A percentile compares a stretch with the other conserved stretches of the same genome.
phyloP scores from a whole-genome alignment of 495 filamentous ascomycete species.

The Penicillium canariense region DNA sequence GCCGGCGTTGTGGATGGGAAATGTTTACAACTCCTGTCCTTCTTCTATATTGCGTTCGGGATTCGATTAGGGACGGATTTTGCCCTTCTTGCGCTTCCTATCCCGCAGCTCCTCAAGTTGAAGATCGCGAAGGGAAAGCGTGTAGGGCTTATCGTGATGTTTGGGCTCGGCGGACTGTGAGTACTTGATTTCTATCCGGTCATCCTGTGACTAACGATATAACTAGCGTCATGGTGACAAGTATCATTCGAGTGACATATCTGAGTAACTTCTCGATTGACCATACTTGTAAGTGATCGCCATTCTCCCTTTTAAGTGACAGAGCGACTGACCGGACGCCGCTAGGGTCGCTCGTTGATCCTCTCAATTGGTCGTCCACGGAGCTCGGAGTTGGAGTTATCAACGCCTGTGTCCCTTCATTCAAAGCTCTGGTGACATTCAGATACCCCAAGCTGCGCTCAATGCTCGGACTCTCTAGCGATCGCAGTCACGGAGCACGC shows the following conservation, averaged over 20 bases:
- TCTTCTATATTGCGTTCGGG: slow-evolving; percentile 13
- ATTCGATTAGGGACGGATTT: slow-evolving; percentile 29
- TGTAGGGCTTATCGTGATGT: slow-evolving; percentile 25
- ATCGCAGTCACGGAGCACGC: not conserved
- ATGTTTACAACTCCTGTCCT: slow-evolving; percentile 8
- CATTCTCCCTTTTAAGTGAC: not conserved
- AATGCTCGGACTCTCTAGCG: not conserved
- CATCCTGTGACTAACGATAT: not conserved
- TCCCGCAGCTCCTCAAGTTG: slow-evolving; percentile 25
- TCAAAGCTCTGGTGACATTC: slow-evolving; percentile 15
- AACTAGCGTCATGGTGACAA: slow-evolving; percentile 8
- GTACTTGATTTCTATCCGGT: not conserved
- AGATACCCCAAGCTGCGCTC: slow-evolving; percentile 6
- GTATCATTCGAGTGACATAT: slow-evolving; percentile 16
- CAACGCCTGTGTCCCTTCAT: slow-evolving; percentile 12
- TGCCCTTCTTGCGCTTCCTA: slow-evolving; percentile 25
- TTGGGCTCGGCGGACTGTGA: slow-evolving; percentile 33
- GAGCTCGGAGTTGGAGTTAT: slow-evolving; percentile 11
- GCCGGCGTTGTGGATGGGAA: not conserved
- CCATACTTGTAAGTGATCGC: slow-evolving; percentile 9
- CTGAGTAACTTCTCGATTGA: slow-evolving; percentile 12
- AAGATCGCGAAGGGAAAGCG: slow-evolving; percentile 22
- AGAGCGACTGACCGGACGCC: not conserved
- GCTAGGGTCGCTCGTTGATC: slow-evolving; percentile 8
- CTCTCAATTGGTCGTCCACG: slow-evolving; percentile 14